These are phyloP conservation scores for Diaporthe caulivora DNA, from an alignment of 2,329 filamentous ascomycete genomes.

Conservation along the genomic window DNA sequence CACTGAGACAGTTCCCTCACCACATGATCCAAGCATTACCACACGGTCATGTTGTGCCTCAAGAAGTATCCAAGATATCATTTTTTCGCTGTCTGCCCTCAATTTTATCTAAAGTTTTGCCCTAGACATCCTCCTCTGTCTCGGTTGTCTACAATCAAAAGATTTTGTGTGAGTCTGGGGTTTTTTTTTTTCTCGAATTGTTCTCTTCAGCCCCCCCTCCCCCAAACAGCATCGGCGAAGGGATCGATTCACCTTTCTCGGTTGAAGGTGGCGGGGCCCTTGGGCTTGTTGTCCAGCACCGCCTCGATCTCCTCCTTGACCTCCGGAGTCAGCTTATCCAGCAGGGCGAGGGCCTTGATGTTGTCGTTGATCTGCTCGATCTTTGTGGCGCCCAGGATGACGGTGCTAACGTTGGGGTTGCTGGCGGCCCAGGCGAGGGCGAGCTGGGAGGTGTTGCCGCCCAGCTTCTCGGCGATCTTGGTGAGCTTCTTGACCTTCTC, in stretches of 20 bases:
- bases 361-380: slow-evolving; percentile 72
- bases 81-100: not conserved
- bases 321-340: slow-evolving; percentile 70
- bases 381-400: slow-evolving; percentile 71
- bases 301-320: slow-evolving; percentile 70
- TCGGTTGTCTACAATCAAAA: slow-evolving; percentile 30
- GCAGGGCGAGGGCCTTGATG: slow-evolving; percentile 62
- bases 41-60: not conserved
- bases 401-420: slow-evolving; percentile 72
- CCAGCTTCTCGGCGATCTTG: slow-evolving; percentile 74
- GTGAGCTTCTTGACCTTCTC: slow-evolving; percentile 70
- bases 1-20: no score
- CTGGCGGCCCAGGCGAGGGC: slow-evolving; percentile 73
- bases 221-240: not conserved
- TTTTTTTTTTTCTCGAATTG: not conserved
- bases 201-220: no score
- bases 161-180: slow-evolving; percentile 22
- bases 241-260: slow-evolving; percentile 42
- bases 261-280: slow-evolving; percentile 40
- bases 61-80: not conserved
- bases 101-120: slow-evolving; percentile 26
- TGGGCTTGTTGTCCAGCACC: slow-evolving; percentile 48
- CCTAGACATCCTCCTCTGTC: slow-evolving; percentile 19
- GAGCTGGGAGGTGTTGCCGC: slow-evolving; percentile 66
- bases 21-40: not conserved